phyloP scores from a whole-genome alignment of 306 rosid genomes.

The Luffa aegyptiaca region DNA sequence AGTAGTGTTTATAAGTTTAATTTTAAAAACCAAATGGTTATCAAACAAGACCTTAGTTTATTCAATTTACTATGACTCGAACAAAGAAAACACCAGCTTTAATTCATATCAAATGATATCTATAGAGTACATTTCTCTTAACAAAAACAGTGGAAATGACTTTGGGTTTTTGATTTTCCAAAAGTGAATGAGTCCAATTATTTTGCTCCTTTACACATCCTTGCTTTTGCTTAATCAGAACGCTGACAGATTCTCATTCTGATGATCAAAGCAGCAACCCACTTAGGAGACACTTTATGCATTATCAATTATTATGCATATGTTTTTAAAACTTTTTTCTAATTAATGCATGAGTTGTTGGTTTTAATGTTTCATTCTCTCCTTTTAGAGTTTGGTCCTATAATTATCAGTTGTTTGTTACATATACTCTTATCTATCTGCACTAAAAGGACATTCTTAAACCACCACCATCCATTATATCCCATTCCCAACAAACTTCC shows the following conservation, averaged over 20 bases:
- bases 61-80: background rate
- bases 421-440: too few relatives aligned
- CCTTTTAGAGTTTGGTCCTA: background rate
- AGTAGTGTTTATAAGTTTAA: too few relatives aligned
- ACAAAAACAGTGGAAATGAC: too few relatives aligned
- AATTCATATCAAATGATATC: too few relatives aligned
- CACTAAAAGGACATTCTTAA: too few relatives aligned
- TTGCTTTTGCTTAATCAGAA: background rate
- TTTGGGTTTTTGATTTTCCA: background rate
- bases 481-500: background rate
- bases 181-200: background rate
- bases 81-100: too few relatives aligned
- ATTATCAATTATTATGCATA: background rate
- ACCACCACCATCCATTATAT: background rate
- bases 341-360: too few relatives aligned
- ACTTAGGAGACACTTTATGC: background rate
- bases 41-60: too few relatives aligned
- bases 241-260: background rate
- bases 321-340: background rate
- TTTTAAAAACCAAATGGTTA: too few relatives aligned
- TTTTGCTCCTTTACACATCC: background rate
- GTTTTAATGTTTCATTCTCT: too few relatives aligned
- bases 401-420: background rate
- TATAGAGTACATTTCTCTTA: too few relatives aligned
- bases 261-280: background rate